Base-by-base conservation (phyloP, 2,329 filamentous ascomycete genomes). In the Claviceps pazoutovae region DNA sequence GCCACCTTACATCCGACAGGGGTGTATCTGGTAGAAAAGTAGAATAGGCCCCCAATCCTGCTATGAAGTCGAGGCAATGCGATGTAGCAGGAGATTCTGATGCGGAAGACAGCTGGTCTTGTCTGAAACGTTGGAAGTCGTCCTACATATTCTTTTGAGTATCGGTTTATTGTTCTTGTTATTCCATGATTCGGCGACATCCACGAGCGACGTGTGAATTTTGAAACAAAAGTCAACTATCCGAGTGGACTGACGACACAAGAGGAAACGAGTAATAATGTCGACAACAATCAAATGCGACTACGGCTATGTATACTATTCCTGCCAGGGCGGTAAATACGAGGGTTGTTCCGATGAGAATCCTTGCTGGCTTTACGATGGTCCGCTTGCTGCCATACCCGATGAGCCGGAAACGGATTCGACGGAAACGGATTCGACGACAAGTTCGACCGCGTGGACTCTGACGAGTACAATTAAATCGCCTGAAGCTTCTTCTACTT, bases 301-400 rank as follows among this genome's bases (percentile, higher is more conserved):
- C 6, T 3, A 52, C 7, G 64, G 62, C 53, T 57, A 56, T 19
- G 36, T 49, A 34, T 73, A 64, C 55, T 75, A 71, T 56, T 48
- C 54, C 23, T 77, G 73, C 56, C 53, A 47, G 14, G 42, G 49
- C 47, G 68, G 61, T 56, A 55, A 56, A 36, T 74, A 49, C 2
- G 74, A 72, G 17, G 30, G 30, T 11, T 78, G 76, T 78, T 74
- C 59, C 59, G 62, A 34, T 14, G 59, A 66, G 14, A 60, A 74
- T 54, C 68, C 73, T 16, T 78, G 75, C 57, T 51, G 55, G 51
- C 9, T 78, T 74, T 58, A 59, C 63, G 26, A 14, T 59, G 66
- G 14, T 60, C 74, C 54, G 68, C 73, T 16, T 78, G 75, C 57
- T 51, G 54, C 51, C 9, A 41, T 17, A 9, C 52, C 43, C 19